Percentiles rank a stretch among this genome's conserved stretches.
These are phyloP conservation scores for Fraxinus xanthoxyloides DNA, from an alignment of 305 asterid genomes.

Conservation along the genomic window DNA sequence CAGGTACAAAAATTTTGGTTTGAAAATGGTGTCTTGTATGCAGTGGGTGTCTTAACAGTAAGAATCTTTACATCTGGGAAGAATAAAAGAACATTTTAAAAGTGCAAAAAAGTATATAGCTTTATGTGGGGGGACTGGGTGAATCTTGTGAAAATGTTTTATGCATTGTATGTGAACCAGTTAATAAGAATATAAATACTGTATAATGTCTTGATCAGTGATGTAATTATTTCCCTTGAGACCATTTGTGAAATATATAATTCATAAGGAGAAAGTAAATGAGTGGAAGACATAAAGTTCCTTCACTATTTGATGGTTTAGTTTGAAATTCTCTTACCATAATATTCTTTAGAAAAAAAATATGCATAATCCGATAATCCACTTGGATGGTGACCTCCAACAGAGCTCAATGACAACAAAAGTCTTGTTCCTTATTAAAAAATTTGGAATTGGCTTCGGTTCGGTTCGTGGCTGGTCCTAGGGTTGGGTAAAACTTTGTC, in stretches of 20 bases:
- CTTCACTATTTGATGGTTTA: constrained; percentile 18
- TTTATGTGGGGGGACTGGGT: constrained; percentile 4
- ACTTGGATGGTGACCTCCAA: constrained; percentile 19
- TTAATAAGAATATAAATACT: background rate
- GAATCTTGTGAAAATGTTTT: constrained; percentile 9
- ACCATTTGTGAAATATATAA: constrained; percentile 1
- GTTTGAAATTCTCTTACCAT: constrained; percentile 27
- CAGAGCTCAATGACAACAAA: background rate
- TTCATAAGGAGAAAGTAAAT: constrained; percentile 2
- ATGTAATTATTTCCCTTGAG: constrained; percentile 9
- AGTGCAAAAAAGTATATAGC: background rate
- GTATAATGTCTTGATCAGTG: background rate
- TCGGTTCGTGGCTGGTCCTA: background rate
- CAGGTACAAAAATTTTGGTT: background rate
- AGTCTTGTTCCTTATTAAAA: background rate
- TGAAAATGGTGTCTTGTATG: background rate
- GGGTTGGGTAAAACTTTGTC: background rate
- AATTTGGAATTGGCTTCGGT: background rate
- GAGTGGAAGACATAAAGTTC: constrained; percentile 7
- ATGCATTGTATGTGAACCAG: constrained; percentile 3
- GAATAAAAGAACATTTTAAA: background rate
- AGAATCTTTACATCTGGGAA: background rate
- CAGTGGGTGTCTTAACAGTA: background rate
- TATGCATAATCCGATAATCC: constrained; percentile 24
- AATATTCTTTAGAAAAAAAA: constrained; percentile 22